Percentiles rank a stretch among this genome's conserved stretches.
Evolutionary conservation across 2,329 filamentous ascomycete species (phyloP).

Genomic region (Dactylella cylindrospora): DNA sequence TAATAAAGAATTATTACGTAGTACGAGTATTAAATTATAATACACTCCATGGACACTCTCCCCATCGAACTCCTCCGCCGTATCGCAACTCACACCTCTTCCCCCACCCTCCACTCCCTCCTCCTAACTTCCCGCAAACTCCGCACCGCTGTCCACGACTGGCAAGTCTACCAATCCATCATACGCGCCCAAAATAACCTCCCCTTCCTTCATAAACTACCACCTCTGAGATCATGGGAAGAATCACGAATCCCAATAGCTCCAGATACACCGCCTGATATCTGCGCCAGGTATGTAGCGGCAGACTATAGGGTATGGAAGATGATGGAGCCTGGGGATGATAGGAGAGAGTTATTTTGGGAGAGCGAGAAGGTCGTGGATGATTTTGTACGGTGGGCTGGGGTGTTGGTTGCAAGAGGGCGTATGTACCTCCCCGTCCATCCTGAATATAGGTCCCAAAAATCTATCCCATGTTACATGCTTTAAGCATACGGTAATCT

Average conservation of each 20-base stretch:
- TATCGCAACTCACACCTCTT: constrained; percentile 20
- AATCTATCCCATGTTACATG: no score
- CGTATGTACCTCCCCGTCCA: constrained; percentile 1
- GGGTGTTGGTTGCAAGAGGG: constrained; percentile 10
- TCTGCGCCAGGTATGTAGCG: constrained; percentile 15
- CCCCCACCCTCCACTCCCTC: constrained; percentile 23
- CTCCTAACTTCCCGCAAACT: constrained; percentile 16
- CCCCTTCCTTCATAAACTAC: no score
- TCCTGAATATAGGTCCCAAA: not conserved
- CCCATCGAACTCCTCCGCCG: constrained; percentile 27
- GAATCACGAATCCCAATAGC: no score
- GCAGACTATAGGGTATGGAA: constrained; percentile 18
- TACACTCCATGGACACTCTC: constrained; percentile 18
- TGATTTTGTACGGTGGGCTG: constrained; percentile 19
- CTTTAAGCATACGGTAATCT: no score
- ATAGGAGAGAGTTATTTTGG: not conserved
- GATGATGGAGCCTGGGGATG: not conserved
- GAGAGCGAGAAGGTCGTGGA: not conserved
- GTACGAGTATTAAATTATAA: no score
- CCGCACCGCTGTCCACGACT: constrained; percentile 28
- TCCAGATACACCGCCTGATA: not conserved
- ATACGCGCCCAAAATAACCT: no score
- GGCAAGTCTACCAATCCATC: constrained; percentile 25
- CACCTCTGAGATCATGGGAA: no score
- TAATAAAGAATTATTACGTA: no score